These are phyloP conservation scores for Thermoascus crustaceus DNA, from an alignment of 2,329 filamentous ascomycete species.

Conservation along the genomic window DNA sequence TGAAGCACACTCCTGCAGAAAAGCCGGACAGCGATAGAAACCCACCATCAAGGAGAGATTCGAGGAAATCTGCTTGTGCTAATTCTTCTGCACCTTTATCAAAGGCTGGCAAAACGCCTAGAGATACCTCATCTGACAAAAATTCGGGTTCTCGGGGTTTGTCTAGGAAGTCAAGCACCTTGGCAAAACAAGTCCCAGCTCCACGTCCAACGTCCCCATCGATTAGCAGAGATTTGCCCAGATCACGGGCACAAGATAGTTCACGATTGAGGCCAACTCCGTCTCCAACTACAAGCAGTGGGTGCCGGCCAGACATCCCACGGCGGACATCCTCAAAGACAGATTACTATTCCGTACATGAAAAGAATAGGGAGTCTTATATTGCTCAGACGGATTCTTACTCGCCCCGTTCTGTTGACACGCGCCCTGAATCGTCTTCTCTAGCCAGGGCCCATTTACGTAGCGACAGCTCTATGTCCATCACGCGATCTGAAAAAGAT, in stretches of 20 bases:
- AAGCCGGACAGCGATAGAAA: constrained; percentile 19
- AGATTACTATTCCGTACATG: constrained; percentile 29
- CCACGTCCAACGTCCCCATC: constrained; percentile 11
- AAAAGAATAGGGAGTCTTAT: constrained; percentile 33
- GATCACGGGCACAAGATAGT: constrained; percentile 19
- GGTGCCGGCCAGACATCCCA: constrained; percentile 10
- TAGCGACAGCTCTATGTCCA: constrained; percentile 36
- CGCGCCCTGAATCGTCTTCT: constrained; percentile 31
- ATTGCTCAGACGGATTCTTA: constrained; percentile 36
- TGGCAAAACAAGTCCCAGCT: constrained; percentile 8
- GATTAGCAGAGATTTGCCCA: constrained; percentile 22
- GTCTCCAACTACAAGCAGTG: constrained; percentile 13
- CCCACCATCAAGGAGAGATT: constrained; percentile 10
- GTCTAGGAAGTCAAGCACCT: constrained; percentile 6
- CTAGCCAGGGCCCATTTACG: constrained; percentile 33
- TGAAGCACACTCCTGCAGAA: constrained; percentile 19
- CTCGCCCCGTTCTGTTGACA: constrained; percentile 27
- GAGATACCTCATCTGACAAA: constrained; percentile 13
- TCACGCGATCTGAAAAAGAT: constrained; percentile 36
- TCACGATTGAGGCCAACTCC: constrained; percentile 14
- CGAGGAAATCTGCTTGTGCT: constrained; percentile 1
- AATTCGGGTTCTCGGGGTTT: constrained; percentile 9
- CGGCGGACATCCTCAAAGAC: constrained; percentile 14
- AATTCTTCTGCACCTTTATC: constrained; percentile 3
- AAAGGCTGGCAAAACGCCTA: constrained; percentile 13